Base-by-base conservation (phyloP, 2,329 filamentous ascomycete genomes). In the Scedosporium boydii region DNA sequence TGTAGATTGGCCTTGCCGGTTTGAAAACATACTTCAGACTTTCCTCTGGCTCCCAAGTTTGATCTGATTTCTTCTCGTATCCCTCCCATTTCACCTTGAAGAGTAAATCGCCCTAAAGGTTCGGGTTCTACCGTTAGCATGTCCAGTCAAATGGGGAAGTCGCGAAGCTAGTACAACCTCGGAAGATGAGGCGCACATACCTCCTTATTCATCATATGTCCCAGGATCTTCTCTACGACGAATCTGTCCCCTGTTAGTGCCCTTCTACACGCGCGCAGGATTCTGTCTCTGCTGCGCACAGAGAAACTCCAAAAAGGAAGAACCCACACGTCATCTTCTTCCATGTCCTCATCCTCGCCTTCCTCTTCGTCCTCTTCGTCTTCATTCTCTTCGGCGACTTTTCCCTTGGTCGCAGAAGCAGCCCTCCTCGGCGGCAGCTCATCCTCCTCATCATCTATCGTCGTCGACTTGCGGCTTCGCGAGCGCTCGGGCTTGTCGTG, bases 31-130 rank as follows among this genome's bases (percentile, higher is more conserved):
- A 86, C 83, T 67, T 74, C 64, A 91, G 76, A 67, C 92, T 93
- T 10, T 85, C 84, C 68, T 90, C 87, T 0, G 88, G 87, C 70
- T 95, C 90, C 90, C 89, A 93, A 0, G 90, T 95, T 69, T 84
- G 75, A 67, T 95, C 90, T 0, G 77, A 72, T 65, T 86, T 85
- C 65, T 86, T 82, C 0, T 89, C 84, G 65, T 87, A 95, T 3
- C 90, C 90, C 66, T 90, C 84, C 90, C 90, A 95, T 69, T 93
- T 92, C 42, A 95, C 88, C 60, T 87, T 80, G 69, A 88, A 92
- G 57, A 80, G 79, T 0, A 86, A 69, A 4, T 72, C 71, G 21
- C 82, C 82, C 76, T 84, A 64, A 9, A 48, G 65, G 58, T 41
- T 27, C n/a, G 16, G 21, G 48, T 48, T 18, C 58, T 26, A 62